Evolutionary conservation across 2,329 filamentous ascomycete genomes (phyloP), one percentile per base, ranked within the genome.

Genomic region (Phaeoacremonium minimum): DNA sequence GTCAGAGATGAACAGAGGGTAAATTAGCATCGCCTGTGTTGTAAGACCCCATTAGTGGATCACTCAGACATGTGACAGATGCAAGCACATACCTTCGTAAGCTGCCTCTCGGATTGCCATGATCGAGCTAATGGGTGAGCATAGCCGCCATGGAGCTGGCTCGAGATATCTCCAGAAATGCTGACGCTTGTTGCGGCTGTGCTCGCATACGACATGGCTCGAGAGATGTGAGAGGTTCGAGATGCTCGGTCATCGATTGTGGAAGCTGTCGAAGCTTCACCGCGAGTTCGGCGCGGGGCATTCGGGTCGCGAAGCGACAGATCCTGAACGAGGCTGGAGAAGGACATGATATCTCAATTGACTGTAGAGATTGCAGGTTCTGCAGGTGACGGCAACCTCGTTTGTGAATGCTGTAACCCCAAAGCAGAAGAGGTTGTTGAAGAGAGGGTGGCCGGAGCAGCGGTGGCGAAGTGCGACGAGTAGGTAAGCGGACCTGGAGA

Each of bases 1-100:
- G 63, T 98, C 93, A 53, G 93, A 95, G 47, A 98, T 80, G 69
- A 98, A 98, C 48, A 98, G 76, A 11, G 93, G 93, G 66, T 94
- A 97, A 55, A 98, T 96, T 53, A 98, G 83, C 93, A 97, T 97
- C 26, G 90, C 93, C 88, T 95, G 52, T 4, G 4, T 12, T 28
- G 22, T 41, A 8, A 44, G 34, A n/a, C n/a, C n/a, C n/a, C n/a
- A n/a, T n/a, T n/a, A n/a, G 22, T 9, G 22, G 22, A n/a, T 26
- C n/a, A 9, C 9, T 26, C n/a, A 35, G 9, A 26, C 17, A 30
- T 11, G 18, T 9, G 12, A 33, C 22, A 14, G 18, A 70, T 38
- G n/a, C n/a, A n/a, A n/a, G n/a, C n/a, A n/a, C n/a, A n/a, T 49
- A 87, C 86, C 80, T 91, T 91, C 44, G 87, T 91, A 58, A 93